These are phyloP conservation scores for Pelargonium cotyledonis DNA, from an alignment of 441 rosid genomes.

Conservation along the genomic window DNA sequence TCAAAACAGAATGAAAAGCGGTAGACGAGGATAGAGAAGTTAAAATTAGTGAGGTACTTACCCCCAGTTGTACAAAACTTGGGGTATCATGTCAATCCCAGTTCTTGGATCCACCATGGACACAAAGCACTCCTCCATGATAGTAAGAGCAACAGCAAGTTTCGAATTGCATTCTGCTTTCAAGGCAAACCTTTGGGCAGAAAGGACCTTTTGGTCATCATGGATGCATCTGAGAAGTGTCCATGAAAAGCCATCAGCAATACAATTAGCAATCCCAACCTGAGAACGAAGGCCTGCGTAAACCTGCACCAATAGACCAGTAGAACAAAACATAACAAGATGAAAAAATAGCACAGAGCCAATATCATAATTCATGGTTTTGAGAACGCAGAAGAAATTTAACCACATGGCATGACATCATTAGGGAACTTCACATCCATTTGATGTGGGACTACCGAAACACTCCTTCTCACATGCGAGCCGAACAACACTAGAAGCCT, in stretches of 20 bases:
- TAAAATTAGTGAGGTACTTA: slow-evolving; percentile 26
- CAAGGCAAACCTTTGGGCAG: slow-evolving; percentile 56
- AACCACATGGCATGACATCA: too few relatives aligned
- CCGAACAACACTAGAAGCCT: background rate
- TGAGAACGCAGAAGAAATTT: too few relatives aligned
- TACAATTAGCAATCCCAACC: slow-evolving; percentile 51
- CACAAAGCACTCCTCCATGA: slow-evolving; percentile 92
- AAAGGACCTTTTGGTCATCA: slow-evolving; percentile 74
- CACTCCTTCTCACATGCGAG: background rate
- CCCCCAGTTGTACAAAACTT: slow-evolving; percentile 89
- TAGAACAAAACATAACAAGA: slow-evolving; percentile 9
- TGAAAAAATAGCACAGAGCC: background rate
- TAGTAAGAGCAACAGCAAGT: slow-evolving; percentile 79
- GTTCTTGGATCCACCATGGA: slow-evolving; percentile 94
- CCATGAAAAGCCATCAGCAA: slow-evolving; percentile 62
- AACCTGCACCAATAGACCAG: slow-evolving; percentile 44
- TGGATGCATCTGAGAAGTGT: slow-evolving; percentile 74
- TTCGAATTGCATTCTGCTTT: slow-evolving; percentile 96
- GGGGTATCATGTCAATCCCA: slow-evolving; percentile 94
- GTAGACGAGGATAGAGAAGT: slow-evolving; percentile 11
- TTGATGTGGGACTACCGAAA: background rate
- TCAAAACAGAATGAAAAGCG: background rate
- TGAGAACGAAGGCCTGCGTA: slow-evolving; percentile 68
- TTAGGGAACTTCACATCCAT: too few relatives aligned
- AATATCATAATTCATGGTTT: background rate